Base-by-base conservation (phyloP, 192 early-diverging fungal species). In the Backusella australiensis region DNA sequence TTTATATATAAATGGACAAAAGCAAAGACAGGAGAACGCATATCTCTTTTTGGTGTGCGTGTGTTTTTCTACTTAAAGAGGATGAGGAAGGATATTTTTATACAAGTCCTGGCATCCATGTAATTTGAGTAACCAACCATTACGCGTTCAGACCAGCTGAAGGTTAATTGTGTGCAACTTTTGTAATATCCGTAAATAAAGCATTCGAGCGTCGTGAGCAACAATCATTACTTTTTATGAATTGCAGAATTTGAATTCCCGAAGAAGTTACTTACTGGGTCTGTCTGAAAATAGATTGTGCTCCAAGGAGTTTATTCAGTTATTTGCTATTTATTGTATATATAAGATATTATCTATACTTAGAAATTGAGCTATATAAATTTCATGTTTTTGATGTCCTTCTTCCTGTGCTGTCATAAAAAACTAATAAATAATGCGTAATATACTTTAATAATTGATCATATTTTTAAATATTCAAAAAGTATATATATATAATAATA, bases 251-350 rank as follows among this genome's bases (percentile, higher is more conserved):
- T 59, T 63, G 26, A 63, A 63, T 63, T 63, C 26, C 56, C 56
- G 56, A 63, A 59, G 56, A 49, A 49, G 19, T 26, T 23, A 29
- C 4, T 23, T 9, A 29, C 56, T 29, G 56, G 56, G 56, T 29
- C 56, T 63, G 56, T 63, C 56, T 63, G 56, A 26, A 63, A 63
- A 63, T 63, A 63, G 56, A 63, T 63, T 63, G 21, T 63, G 56
- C 56, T 63, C 23, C 56, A 63, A 49, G 56, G 56, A 63, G 56
- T 29, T 63, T 63, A 56, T 23, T 23, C 21, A 56, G 19, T 23
- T 56, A 56, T 56, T 23, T 56, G 17, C 5, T 49, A 49, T 6
- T 44, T 49, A 49, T n/a, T 49, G 7, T 49, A 49, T 6, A 49
- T 49, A 3, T 26, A 63, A 12, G 23, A 29, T 63, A 63, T 29